Percentiles rank a stretch among this genome's conserved stretches.
Conservation (phyloP, 2,329 filamentous ascomycete species). For the Cladorrhinum sp. region DNA sequence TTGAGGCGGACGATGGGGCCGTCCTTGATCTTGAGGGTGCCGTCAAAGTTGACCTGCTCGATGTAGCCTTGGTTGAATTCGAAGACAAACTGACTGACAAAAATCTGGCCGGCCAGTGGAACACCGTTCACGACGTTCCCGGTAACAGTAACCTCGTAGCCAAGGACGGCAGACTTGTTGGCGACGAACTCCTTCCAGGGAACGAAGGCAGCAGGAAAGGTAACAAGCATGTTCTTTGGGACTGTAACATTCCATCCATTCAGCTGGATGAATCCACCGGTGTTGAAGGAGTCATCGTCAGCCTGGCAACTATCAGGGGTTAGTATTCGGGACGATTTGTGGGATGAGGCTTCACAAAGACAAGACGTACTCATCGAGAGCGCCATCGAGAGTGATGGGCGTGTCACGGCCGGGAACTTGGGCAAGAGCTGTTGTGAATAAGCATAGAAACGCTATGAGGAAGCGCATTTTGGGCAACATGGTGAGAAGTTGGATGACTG, state of each 20-base stretch:
- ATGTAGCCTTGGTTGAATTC: slow-evolving; percentile 37
- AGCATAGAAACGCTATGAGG: slow-evolving; percentile 6
- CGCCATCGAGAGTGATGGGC: slow-evolving; percentile 17
- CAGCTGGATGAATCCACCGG: slow-evolving; percentile 44
- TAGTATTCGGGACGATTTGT: not conserved
- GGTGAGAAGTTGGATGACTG: not conserved
- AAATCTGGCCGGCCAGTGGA: slow-evolving; percentile 34
- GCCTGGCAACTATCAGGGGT: slow-evolving; percentile 26
- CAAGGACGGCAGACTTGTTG: slow-evolving; percentile 31
- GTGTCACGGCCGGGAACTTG: slow-evolving; percentile 11
- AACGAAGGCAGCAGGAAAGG: slow-evolving; percentile 46
- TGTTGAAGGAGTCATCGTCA: slow-evolving; percentile 39
- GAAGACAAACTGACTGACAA: slow-evolving; percentile 36
- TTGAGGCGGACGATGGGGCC: slow-evolving; percentile 38
- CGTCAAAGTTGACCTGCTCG: slow-evolving; percentile 34
- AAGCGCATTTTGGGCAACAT: slow-evolving; percentile 2
- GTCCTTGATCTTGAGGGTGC: slow-evolving; percentile 34
- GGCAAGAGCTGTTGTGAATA: slow-evolving; percentile 5
- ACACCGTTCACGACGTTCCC: slow-evolving; percentile 37
- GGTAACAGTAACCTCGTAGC: slow-evolving; percentile 37
- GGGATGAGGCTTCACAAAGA: no score
- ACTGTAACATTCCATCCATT: slow-evolving; percentile 45
- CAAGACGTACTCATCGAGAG: slow-evolving; percentile 12
- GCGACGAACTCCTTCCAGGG: slow-evolving; percentile 40
- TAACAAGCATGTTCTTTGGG: slow-evolving; percentile 48